Evolutionary conservation across 176 grass and related monocot genomes (phyloP), one percentile per base, ranked within the genome.

Genomic region (Themeda triandra): DNA sequence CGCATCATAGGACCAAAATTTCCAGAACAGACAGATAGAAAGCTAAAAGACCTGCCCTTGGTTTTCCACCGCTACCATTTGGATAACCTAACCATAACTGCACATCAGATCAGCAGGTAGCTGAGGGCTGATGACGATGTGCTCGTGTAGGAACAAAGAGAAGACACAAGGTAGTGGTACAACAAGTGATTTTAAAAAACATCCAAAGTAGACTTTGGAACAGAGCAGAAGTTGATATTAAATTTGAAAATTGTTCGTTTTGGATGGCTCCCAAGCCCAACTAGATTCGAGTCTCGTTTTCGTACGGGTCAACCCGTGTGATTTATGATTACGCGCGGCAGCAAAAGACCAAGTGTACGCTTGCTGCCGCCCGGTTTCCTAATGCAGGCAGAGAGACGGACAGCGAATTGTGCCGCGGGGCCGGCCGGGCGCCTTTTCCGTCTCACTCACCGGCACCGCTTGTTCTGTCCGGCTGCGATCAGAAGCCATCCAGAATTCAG

Each of bases 241-340:
- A 58, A 58, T 58, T n/a, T 24, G 54, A n/a, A 58, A 51, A 58
- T 10, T 58, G 21, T n/a, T 58, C 8, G 54, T 58, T 66, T 66
- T 82, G 83, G 79, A 72, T 66, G 3, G 4, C 8, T 54, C 27
- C n/a, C 35, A 77, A 65, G n/a, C n/a, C n/a, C 56, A 35, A 62
- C 70, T 25, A 75, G 58, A 54, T 63, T 69, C 24, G 41, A 81
- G 31, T 64, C 88, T 10, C 73, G 66, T 19, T 77, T 79, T 41
- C 30, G n/a, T 73, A 71, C 3, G 6, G 4, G 77, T 86, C 82
- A 63, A 40, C 6, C 42, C 66, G 66, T 80, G 28, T 51, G 76
- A 65, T 73, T 51, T n/a, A n/a, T n/a, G n/a, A 65, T 73, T 51
- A 53, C 31, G 63, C 67, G 87, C 21, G 53, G 81, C 87, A 88